Percentiles rank a stretch among this genome's conserved stretches.
These are phyloP conservation scores for Sungouiozyma ichnusensis DNA, from an alignment of 805 yeast species.

Conservation along the genomic window DNA sequence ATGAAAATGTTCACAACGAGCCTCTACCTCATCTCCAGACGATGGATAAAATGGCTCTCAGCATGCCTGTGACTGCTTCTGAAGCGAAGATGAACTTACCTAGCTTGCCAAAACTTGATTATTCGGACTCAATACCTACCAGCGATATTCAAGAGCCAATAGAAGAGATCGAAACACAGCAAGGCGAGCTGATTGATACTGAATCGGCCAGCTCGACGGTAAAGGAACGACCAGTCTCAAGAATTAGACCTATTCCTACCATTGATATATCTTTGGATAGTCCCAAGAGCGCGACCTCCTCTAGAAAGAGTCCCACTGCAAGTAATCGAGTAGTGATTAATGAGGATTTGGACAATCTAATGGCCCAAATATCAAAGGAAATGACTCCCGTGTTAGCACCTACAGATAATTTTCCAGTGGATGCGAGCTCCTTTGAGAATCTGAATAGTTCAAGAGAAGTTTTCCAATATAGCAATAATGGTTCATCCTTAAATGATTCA, in stretches of 20 bases:
- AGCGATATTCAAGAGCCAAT: constrained; percentile 1
- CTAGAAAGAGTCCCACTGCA: neutral
- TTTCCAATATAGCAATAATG: neutral
- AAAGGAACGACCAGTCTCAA: neutral
- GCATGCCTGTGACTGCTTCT: neutral
- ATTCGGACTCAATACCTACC: constrained; percentile 6
- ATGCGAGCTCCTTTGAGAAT: neutral
- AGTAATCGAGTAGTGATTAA: constrained; percentile 8
- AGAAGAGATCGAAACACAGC: neutral
- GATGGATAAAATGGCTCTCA: constrained; percentile 1
- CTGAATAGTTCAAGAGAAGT: constrained; percentile 1
- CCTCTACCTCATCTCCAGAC: neutral
- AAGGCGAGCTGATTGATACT: neutral
- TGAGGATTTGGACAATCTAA: constrained; percentile 23
- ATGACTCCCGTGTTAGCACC: constrained; percentile 17
- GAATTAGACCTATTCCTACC: neutral
- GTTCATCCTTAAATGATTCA: neutral
- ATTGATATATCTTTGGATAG: neutral
- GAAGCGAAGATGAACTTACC: constrained; percentile 10
- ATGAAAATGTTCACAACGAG: constrained; percentile 11
- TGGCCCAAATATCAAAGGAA: constrained; percentile 26
- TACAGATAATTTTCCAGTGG: constrained; percentile 1
- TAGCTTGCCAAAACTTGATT: constrained; percentile 19
- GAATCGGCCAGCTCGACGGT: neutral
- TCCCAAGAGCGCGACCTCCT: neutral